These are phyloP conservation scores for Aspergillus affinis DNA, from an alignment of 495 filamentous ascomycete genomes.

Conservation along the genomic window DNA sequence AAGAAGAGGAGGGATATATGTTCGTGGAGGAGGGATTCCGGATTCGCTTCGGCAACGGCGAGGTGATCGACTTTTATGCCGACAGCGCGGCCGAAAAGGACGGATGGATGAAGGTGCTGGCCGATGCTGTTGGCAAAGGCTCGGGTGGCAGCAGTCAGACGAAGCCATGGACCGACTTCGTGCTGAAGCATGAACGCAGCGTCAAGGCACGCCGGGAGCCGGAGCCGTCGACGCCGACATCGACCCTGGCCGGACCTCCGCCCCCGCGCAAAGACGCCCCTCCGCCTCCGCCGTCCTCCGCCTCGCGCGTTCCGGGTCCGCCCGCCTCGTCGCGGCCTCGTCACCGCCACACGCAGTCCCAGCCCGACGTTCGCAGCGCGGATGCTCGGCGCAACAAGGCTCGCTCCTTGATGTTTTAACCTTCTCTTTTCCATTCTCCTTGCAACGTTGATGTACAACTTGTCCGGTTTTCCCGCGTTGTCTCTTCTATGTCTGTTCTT, in stretches of 20 bases:
- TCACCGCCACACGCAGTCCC: slow-evolving; percentile 47
- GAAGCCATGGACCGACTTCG: slow-evolving; percentile 78
- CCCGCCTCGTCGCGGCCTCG: slow-evolving; percentile 30
- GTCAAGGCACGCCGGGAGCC: slow-evolving; percentile 37
- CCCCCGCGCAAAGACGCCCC: slow-evolving; percentile 29
- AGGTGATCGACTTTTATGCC: slow-evolving; percentile 98
- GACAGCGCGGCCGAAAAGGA: slow-evolving; percentile 83
- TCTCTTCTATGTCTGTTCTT: slow-evolving; percentile 6
- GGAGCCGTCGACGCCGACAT: slow-evolving; percentile 26
- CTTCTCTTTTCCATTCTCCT: slow-evolving; percentile 5
- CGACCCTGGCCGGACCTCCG: slow-evolving; percentile 11
- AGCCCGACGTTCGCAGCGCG: slow-evolving; percentile 39
- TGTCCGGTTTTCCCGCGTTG: slow-evolving; percentile 2
- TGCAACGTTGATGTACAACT: slow-evolving; percentile 1
- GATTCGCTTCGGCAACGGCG: slow-evolving; percentile 95
- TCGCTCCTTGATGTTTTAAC: slow-evolving; percentile 45
- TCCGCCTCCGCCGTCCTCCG: slow-evolving; percentile 32
- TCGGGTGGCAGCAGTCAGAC: slow-evolving; percentile 41
- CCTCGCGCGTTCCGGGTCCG: slow-evolving; percentile 27
- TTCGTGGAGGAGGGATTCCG: slow-evolving; percentile 99
- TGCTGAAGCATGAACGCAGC: slow-evolving; percentile 56
- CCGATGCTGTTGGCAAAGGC: slow-evolving; percentile 77
- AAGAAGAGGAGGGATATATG: slow-evolving; percentile 99
- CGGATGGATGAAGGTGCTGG: slow-evolving; percentile 90
- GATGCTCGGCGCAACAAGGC: slow-evolving; percentile 46